Base-by-base conservation (phyloP, 257 asterid genomes). In the Solanum chiquidenum region DNA sequence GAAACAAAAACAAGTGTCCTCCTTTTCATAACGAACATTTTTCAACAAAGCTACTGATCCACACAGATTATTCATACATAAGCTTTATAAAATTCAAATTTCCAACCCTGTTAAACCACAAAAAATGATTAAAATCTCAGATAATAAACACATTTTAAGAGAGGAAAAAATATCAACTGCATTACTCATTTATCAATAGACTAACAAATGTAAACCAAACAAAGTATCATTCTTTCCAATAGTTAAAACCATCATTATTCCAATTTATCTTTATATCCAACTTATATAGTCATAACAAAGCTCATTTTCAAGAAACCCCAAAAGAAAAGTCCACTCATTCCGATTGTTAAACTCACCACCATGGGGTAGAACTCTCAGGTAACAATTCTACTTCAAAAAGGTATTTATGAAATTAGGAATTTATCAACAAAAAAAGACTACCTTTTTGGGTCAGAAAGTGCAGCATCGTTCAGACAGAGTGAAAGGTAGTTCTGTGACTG, bases 401-500 rank as follows among this genome's bases (percentile, higher is more conserved):
- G 27, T 40, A 13, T 40, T 12, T 12, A 40, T 40, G 35, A 16
- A 31, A 76, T n/a, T 76, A 40, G 23, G 18, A 76, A 40, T n/a
- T 76, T n/a, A 76, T 76, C 23, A 76, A 79, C n/a, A 27, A 13
- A 75, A 35, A 58, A 86, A 11, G 7, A 89, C 82, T 87, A 95
- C 98, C 89, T 89, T 29, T 82, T 82, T 46, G 88, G 93, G 87
- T 93, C 93, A 64, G 87, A 62, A 93, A 88, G 88, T 34, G 95
- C 90, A 38, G 98, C 87, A 82, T 96, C 94, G 73, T 95, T 94
- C 89, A 90, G 87, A 37, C 95, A 95, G 90, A 89, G 86, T 37
- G 99, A 90, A n/a, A 82, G 88, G 68, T 62, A 75, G 90, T 52
- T 34, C 76, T 84, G 77, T 25, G 94, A 93, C 11, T 92, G 94